Base-by-base conservation (phyloP, 208 protist genomes). In the Trypanosoma congolense region DNA sequence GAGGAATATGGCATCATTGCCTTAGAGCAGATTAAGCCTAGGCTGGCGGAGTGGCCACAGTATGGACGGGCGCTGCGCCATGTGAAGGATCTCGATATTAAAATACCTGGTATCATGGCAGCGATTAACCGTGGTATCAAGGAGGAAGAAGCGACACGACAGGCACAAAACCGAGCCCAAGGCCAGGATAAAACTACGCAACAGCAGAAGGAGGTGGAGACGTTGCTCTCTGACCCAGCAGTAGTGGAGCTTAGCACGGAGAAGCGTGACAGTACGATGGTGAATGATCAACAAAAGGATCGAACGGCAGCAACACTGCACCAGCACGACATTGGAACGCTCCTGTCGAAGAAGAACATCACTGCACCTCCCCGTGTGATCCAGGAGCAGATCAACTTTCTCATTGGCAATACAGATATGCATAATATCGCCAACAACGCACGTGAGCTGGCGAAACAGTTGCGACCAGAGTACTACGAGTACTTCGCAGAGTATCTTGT, bases 401-500 rank as follows among this genome's bases (percentile, higher is more conserved):
- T 96, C 29, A 85, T 96, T 56, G 87, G 87, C 57, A 96, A 96
- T 69, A 93, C 87, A 1, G 87, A 94, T 48, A 63, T 80, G 52
- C 56, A 86, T 46, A 95, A 93, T 52, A 50, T 95, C 33, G 83
- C 92, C 16, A 78, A 74, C 61, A 92, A 89, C 70, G 82, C 80
- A 2, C 48, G 56, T 54, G 90, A 95, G 58, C 72, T 96, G 21
- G 65, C 75, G 44, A 72, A 80, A 59, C 74, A 90, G 47, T 60
- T 96, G 44, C 76, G 78, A 26, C 81, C 86, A 2, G 84, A 92
- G 73, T 91, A 88, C 60, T 86, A 91, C 65, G 81, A 92, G 58
- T 95, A 92, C 78, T 94, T 96, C 64, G 84, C 96, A 4, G 86
- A 98, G 56, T 99, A 99, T 68, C 66, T 99, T 3, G 97, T 99